phyloP scores from a whole-genome alignment of 257 asterid genomes.

The Echium plantagineum region DNA sequence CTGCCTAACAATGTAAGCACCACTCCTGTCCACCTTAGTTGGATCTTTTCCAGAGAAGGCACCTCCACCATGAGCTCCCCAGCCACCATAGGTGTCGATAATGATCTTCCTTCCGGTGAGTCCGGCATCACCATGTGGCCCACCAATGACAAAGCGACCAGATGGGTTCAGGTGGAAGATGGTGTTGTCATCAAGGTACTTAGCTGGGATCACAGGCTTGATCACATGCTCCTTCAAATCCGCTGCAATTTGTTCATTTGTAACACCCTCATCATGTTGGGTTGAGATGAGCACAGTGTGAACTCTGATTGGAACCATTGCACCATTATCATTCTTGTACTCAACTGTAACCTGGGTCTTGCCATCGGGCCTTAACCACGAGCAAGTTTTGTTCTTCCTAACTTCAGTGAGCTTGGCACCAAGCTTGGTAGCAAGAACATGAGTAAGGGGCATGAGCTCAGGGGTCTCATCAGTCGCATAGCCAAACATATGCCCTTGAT shows the following conservation, averaged over 20 bases:
- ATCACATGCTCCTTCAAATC: neutral
- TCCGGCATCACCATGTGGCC: neutral
- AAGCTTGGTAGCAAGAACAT: neutral
- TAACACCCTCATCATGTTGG: neutral
- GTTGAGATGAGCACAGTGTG: neutral
- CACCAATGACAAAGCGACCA: neutral
- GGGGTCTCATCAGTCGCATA: neutral
- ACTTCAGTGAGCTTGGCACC: neutral
- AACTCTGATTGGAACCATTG: neutral
- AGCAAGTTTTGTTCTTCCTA: neutral
- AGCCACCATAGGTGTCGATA: neutral
- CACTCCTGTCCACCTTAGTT: neutral
- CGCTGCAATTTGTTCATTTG: neutral
- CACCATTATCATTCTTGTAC: neutral
- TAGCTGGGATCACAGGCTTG: neutral
- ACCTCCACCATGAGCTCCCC: neutral
- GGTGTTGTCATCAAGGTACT: neutral
- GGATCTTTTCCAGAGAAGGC: neutral
- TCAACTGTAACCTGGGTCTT: neutral
- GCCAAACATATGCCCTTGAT: neutral
- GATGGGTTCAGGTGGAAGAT: neutral
- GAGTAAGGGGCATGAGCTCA: neutral
- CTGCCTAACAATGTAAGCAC: neutral
- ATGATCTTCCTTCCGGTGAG: neutral
- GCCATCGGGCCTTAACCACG: neutral